Evolutionary conservation across 1,284 basidiomycete species (phyloP), one percentile per base, ranked within the genome.

Genomic region (Leccinum laetum): DNA sequence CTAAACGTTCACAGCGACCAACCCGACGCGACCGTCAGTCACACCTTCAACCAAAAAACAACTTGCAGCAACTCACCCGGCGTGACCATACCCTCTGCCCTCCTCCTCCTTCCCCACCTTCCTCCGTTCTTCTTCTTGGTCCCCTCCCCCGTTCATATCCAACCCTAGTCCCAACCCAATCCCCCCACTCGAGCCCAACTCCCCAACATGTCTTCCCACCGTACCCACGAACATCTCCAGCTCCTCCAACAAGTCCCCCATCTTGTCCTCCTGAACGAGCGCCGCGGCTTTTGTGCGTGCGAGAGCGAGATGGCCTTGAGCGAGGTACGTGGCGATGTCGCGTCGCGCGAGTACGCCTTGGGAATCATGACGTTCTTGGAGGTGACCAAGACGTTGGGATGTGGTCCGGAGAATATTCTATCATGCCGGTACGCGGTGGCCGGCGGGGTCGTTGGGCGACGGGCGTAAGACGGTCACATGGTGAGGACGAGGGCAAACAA

Each of bases 251-350:
- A 90, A 71, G 70, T 90, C 86, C 7, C 82, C 83, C 68, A 83
- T 79, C 10, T 81, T 79, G 72, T 92, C 90, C 60, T 91, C 88
- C 49, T 83, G 80, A 44, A 90, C 83, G 62, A 90, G 75, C 69
- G 83, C 86, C 71, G 88, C 87, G 1, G 88, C 87, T 77, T 91
- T 92, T 11, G 84, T 82, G 49, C 90, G 85, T 11, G 91, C 91
- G 55, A 89, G 75, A 14, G 78, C 79, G 61, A 89, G 76, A 66
- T 89, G 85, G 44, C 83, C 83, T 67, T 89, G 85, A 62, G 84
- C 81, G 53, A 93, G 79, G 26, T 89, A 76, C 10, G 83, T 87
- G 11, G 89, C 86, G 63, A 93, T 87, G 72, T 92, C 90, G 67
- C 81, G 81, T 67, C 88, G 82, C 14, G 83, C 85, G 53, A 90